Evolutionary conservation across 2,329 filamentous ascomycete genomes (phyloP).

Genomic region (Apiospora hydei): DNA sequence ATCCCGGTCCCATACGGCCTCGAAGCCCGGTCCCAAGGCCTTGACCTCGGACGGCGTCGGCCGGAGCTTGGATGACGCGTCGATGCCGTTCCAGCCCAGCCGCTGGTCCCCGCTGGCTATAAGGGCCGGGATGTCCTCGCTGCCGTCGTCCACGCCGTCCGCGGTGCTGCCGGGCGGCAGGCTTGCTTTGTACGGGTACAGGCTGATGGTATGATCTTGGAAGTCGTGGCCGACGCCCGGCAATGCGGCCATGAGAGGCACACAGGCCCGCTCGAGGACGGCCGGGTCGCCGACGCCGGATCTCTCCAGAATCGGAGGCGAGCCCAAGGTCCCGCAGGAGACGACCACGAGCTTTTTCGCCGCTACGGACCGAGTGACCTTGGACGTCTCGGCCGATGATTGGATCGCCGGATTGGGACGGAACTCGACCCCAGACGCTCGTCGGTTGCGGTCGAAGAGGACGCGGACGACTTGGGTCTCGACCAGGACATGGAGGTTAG

Average conservation of each 20-base stretch:
- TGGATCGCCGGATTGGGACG: conserved; percentile 54
- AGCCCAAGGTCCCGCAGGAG: conserved; percentile 57
- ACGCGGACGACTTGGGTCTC: conserved; percentile 51
- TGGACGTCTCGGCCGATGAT: conserved; percentile 30
- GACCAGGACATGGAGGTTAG: conserved; percentile 42
- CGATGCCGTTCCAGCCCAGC: conserved; percentile 62
- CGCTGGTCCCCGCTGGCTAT: conserved; percentile 39
- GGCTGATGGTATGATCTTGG: conserved; percentile 56
- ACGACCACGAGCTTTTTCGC: conserved; percentile 63
- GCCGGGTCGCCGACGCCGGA: conserved; percentile 65
- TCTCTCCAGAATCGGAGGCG: conserved; percentile 64
- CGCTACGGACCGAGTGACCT: conserved; percentile 44
- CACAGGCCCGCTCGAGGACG: conserved; percentile 50
- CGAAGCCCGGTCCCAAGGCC: conserved; percentile 57
- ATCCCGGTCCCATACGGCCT: conserved; percentile 57
- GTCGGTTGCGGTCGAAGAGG: conserved; percentile 57
- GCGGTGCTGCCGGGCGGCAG: conserved; percentile 54
- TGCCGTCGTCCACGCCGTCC: conserved; percentile 40
- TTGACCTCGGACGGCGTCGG: conserved; percentile 57
- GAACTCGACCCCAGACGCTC: conserved; percentile 57
- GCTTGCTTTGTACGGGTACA: conserved; percentile 54
- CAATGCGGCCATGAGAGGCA: conserved; percentile 57
- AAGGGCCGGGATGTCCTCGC: conserved; percentile 36
- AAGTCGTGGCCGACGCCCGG: conserved; percentile 61
- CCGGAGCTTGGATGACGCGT: conserved; percentile 58